phyloP scores from a whole-genome alignment of 345 rosid genomes.

The Eucalyptus microcorys region DNA sequence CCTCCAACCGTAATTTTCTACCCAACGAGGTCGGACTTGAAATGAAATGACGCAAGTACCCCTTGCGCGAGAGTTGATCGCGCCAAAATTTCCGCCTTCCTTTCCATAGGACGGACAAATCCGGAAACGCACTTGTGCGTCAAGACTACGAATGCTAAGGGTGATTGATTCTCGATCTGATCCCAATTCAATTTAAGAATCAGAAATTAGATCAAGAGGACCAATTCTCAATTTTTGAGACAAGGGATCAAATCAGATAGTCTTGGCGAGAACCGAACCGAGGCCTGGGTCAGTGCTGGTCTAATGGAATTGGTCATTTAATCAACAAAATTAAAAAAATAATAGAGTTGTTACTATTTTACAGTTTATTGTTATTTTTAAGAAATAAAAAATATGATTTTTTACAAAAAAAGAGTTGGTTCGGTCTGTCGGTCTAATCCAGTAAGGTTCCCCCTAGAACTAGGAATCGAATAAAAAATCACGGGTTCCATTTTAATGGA shows the following conservation, averaged over 20 bases:
- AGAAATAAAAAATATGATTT: too few species aligned
- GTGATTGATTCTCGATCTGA: rapidly evolving
- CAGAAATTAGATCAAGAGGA: rapidly evolving
- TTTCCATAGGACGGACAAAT: neutral
- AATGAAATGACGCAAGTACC: neutral
- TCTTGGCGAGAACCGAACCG: too few species aligned
- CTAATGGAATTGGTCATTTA: too few species aligned
- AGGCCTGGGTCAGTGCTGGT: too few species aligned
- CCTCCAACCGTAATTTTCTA: neutral
- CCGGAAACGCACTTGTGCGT: neutral
- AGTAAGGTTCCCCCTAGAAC: rapidly evolving
- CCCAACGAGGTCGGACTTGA: neutral
- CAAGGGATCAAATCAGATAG: too few species aligned
- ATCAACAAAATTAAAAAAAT: rapidly evolving
- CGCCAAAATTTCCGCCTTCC: neutral
- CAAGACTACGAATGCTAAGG: rapidly evolving
- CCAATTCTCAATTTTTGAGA: rapidly evolving
- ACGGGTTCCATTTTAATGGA: too few species aligned
- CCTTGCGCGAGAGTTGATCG: neutral
- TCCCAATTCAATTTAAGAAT: rapidly evolving
- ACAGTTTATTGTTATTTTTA: rapidly evolving
- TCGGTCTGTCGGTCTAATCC: rapidly evolving
- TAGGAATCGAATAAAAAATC: rapidly evolving
- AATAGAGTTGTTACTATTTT: too few species aligned
- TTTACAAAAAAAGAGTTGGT: too few species aligned